Evolutionary conservation across 1,284 basidiomycete species (phyloP), one percentile per base, ranked within the genome.

Genomic region (Caloboletus inedulis): DNA sequence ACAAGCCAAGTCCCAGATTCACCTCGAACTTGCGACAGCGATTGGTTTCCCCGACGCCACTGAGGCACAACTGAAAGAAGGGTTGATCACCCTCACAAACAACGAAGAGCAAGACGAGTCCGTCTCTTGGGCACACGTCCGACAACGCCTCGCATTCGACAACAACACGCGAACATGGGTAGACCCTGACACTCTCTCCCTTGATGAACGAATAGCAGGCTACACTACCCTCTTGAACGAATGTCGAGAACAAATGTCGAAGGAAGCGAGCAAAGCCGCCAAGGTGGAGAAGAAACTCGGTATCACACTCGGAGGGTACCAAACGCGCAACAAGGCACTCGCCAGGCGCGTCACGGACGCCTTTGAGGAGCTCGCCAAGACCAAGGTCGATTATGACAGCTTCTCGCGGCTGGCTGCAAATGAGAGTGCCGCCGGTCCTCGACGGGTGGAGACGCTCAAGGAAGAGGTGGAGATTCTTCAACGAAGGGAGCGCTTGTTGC

Each of bases 251-350:
- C 71, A 74, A 42, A 93, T 99, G 86, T 73, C 84, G n/a, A 84
- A 82, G 62, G 89, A 92, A 63, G 91, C 92, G 0, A 80, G 77
- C 43, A 90, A 88, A 63, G 88, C 91, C 0, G 73, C 82, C 37
- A 99, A 98, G 74, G 71, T 80, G 5, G 97, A 99, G 76, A 98
- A 96, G 81, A 95, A 94, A 71, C 82, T 99, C 18, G 81, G 77
- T 13, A 85, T 96, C 58, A 81, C 85, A 21, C 80, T 99, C 7
- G 95, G 94, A 37, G 97, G 97, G 3, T 99, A 99, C 71, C 84
- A 91, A 64, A 80, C 81, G 35, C 83, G 96, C 14, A 86, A 87
- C 39, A 79, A 79, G 60, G 82, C 84, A 40, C 77, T 96, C 7
- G 74, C 78, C 14, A 83, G 83, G 63, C 82, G 86, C 7, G 74